Conservation (phyloP, 1,284 basidiomycete genomes). For the Cryptococcus sp. region DNA sequence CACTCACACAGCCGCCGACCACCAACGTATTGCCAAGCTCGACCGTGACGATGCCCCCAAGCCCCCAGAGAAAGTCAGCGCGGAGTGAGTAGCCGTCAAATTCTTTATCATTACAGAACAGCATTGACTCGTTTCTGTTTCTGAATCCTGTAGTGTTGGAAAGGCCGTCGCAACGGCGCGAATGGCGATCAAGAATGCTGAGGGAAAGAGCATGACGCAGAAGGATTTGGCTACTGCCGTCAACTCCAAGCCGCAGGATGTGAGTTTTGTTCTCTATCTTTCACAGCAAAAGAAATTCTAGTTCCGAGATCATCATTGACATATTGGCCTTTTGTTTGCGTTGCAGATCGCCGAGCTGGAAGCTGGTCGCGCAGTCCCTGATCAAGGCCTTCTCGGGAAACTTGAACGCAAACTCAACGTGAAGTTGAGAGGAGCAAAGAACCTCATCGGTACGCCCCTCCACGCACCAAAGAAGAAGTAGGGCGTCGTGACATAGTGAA, state of each 20-base stretch:
- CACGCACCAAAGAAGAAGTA: slow-evolving; percentile 51
- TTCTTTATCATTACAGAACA: not conserved
- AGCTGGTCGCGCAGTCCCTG: slow-evolving; percentile 83
- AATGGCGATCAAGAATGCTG: slow-evolving; percentile 58
- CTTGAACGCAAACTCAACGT: slow-evolving; percentile 86
- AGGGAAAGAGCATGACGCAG: slow-evolving; percentile 64
- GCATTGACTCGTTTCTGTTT: not conserved
- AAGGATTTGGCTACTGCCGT: slow-evolving; percentile 82
- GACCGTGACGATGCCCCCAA: slow-evolving; percentile 96
- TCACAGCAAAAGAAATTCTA: no score
- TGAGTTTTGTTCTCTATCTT: no score
- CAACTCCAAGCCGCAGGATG: slow-evolving; percentile 54
- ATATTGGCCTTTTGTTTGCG: no score
- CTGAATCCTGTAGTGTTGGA: slow-evolving; percentile 46
- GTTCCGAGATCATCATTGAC: no score
- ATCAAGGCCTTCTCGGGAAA: slow-evolving; percentile 85
- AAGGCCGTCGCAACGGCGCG: slow-evolving; percentile 83
- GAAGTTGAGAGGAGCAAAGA: slow-evolving; percentile 77
- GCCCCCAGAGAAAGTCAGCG: slow-evolving; percentile 79
- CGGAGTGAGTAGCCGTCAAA: slow-evolving; percentile 36
- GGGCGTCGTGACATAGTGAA: not conserved
- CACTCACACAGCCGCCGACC: slow-evolving; percentile 70
- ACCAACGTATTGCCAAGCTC: slow-evolving; percentile 89
- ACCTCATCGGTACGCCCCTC: slow-evolving; percentile 51
- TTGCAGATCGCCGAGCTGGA: slow-evolving; percentile 70